Base-by-base conservation (phyloP, 2,329 filamentous ascomycete genomes). In the Huntiella bhutanensis region DNA sequence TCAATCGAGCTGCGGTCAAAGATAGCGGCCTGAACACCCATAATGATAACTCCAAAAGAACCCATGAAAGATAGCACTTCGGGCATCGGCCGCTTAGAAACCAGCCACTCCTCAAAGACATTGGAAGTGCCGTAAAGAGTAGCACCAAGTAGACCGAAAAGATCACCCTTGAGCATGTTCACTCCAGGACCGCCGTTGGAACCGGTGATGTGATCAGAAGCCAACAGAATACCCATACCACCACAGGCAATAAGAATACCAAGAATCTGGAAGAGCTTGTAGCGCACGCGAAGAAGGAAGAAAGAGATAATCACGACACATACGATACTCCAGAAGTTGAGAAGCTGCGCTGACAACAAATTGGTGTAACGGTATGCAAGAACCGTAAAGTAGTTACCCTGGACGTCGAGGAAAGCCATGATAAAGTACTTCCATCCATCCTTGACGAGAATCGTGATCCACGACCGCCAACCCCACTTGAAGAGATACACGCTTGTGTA, bases 281-380 rank as follows among this genome's bases (percentile, higher is more conserved):
- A 98, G 56, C 91, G 82, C 39, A 98, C 91, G 54, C 71, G 73
- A 49, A 98, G 74, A 55, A 95, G 68, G 52, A 78, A 53, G 64
- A 93, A 87, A 22, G 85, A 94, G 53, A 95, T 65, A 51, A 82
- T 58, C 15, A 96, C 85, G 16, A 98, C 91, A 52, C 88, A 78
- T 43, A 93, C 83, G 54, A 98, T 96, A 55, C 87, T 83, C 88
- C 88, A 96, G 66, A 96, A 96, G 70, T 95, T 95, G 65, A 98
- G 85, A 45, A 98, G 73, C 68, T 96, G 87, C 12, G 86, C 86
- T 15, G 82, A 91, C 42, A 96, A 71, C 55, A 95, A 80, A 56
- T 87, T 95, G 46, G 88, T 94, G 68, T 92, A 77, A 50, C 81
- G 73, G 66, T 96, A 98, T 4, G 88, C 91, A 43, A 95, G 71